These are phyloP conservation scores for Astrothelium subdiscretum DNA, from an alignment of 495 filamentous ascomycete genomes.

Conservation along the genomic window DNA sequence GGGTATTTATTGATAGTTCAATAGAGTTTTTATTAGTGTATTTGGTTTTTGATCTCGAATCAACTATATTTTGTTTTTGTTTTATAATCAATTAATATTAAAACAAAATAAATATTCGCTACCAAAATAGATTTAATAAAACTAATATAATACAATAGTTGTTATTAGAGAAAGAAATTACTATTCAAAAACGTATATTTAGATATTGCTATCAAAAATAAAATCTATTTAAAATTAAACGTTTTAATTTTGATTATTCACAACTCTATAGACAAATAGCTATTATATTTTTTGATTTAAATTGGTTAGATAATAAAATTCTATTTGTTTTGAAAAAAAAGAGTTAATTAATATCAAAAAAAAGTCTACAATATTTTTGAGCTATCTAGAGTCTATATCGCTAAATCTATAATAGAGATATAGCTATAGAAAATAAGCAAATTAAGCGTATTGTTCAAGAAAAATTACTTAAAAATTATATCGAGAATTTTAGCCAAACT, in stretches of 20 bases:
- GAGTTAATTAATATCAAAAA: too few species aligned
- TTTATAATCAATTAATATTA: background rate
- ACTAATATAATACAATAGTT: background rate
- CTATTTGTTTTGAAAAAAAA: background rate
- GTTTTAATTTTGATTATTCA: background rate
- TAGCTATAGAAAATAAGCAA: too few species aligned
- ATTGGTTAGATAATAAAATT: background rate
- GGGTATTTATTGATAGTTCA: too few species aligned
- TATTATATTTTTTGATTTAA: background rate
- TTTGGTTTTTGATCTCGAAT: too few species aligned
- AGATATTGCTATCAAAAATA: background rate
- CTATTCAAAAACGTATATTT: background rate
- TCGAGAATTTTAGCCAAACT: too few species aligned
- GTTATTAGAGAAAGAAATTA: background rate
- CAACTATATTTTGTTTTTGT: background rate
- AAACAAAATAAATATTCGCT: background rate
- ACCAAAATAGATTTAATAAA: background rate
- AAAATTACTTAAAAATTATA: too few species aligned
- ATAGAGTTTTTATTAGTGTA: too few species aligned
- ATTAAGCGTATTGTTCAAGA: too few species aligned
- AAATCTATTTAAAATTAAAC: background rate
- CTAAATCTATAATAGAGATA: too few species aligned
- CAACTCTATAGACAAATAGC: too few species aligned
- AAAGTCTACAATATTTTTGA: background rate
- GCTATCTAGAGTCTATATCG: background rate